Evolutionary conservation across 306 rosid species (phyloP).

Genomic region (Calophaca sinica): DNA sequence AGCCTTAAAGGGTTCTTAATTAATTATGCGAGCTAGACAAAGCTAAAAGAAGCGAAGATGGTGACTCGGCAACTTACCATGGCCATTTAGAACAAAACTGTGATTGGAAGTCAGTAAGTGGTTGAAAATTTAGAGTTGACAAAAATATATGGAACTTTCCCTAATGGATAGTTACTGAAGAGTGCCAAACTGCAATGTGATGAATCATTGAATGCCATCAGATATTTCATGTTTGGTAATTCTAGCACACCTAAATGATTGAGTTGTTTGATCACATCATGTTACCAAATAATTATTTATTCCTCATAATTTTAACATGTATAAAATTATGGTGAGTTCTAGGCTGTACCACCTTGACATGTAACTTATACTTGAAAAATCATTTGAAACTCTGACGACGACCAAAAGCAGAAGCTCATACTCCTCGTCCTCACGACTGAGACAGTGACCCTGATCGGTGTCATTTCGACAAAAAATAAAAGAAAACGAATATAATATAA

Average conservation of each 20-base stretch:
- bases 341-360: too few relatives aligned
- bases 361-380: too few relatives aligned
- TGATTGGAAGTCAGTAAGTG: conserved; percentile 31
- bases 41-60: neutral
- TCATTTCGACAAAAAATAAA: too few relatives aligned
- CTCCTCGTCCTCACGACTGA: too few relatives aligned
- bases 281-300: neutral
- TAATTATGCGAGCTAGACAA: conserved; percentile 20
- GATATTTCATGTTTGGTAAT: neutral
- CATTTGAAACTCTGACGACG: too few relatives aligned
- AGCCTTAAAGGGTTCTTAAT: conserved; percentile 15
- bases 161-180: neutral
- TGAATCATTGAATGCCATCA: too few relatives aligned
- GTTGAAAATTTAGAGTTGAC: conserved; percentile 47
- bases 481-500: too few relatives aligned
- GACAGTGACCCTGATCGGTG: too few relatives aligned
- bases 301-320: too few relatives aligned
- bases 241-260: conserved; percentile 24
- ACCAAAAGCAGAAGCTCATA: too few relatives aligned
- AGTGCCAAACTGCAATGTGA: neutral
- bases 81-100: conserved; percentile 34
- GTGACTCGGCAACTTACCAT: conserved; percentile 30
- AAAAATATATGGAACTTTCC: conserved; percentile 33
- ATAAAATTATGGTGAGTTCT: too few relatives aligned
- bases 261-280: neutral